Evolutionary conservation across 768 basidiomycete genomes (phyloP).

Genomic region (Phanerochaete carnosa): DNA sequence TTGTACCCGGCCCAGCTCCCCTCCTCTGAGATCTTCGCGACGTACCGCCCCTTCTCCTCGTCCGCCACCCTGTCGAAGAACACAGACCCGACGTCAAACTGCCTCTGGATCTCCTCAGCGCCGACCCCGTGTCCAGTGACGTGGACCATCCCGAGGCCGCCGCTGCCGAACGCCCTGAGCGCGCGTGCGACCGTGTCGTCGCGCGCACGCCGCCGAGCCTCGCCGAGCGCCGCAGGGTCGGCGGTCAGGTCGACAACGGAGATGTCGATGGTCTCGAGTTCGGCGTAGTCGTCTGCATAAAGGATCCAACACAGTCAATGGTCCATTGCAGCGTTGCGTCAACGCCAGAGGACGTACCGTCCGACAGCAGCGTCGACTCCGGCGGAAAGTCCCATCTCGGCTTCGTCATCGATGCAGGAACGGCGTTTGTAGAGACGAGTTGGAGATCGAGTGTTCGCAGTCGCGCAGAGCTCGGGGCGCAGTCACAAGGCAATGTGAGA

Average conservation of each 20-base stretch:
- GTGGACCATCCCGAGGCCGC: not conserved
- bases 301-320: not conserved
- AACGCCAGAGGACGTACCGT: not conserved
- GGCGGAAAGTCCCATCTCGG: not conserved
- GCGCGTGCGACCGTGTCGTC: not conserved
- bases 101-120: not conserved
- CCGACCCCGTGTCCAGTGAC: not conserved
- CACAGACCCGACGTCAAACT: not conserved
- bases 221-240: not conserved
- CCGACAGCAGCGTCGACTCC: not conserved
- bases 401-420: not conserved
- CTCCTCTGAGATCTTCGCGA: not conserved
- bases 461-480: too few species aligned
- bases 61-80: not conserved
- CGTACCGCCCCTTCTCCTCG: not conserved
- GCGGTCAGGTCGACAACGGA: not conserved
- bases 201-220: not conserved
- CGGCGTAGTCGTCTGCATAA: not conserved
- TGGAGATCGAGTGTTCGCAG: too few species aligned
- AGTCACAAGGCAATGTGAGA: too few species aligned
- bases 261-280: not conserved
- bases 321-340: too few species aligned
- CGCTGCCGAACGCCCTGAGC: not conserved
- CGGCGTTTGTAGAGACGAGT: too few species aligned
- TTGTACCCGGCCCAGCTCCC: conserved; percentile 3